A percentile compares a stretch with the other conserved stretches of the same genome.
Evolutionary conservation across 2,329 filamentous ascomycete species (phyloP).

Genomic region (Phoma herbarum): DNA sequence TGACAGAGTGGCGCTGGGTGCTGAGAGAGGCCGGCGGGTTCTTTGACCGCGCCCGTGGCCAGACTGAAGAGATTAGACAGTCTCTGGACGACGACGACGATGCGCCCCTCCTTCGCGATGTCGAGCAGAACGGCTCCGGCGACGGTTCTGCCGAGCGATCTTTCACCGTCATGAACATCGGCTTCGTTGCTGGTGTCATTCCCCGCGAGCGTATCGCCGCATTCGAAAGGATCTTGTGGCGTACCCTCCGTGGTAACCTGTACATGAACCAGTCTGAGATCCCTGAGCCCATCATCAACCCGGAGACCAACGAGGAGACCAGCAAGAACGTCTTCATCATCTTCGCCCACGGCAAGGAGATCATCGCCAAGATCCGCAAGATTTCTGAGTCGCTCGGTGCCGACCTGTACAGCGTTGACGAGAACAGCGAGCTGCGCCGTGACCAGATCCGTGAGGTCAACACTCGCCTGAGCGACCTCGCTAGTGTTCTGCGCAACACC

Average conservation of each 20-base stretch:
- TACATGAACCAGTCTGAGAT: slow-evolving; percentile 99
- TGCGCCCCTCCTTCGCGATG: slow-evolving; percentile 89
- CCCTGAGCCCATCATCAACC: slow-evolving; percentile 89
- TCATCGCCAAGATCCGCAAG: slow-evolving; percentile 98
- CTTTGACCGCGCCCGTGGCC: slow-evolving; percentile 94
- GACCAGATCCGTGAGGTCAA: slow-evolving; percentile 99
- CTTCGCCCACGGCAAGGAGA: slow-evolving; percentile 97
- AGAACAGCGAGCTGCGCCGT: slow-evolving; percentile 92
- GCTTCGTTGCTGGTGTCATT: slow-evolving; percentile 97
- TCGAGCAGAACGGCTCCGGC: slow-evolving; percentile 82
- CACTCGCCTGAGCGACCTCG: slow-evolving; percentile 86
- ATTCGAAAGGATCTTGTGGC: slow-evolving; percentile 97
- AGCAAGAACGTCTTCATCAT: slow-evolving; percentile 99
- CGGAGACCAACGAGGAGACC: slow-evolving; percentile 87
- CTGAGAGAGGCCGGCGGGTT: slow-evolving; percentile 95
- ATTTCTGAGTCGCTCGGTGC: slow-evolving; percentile 98
- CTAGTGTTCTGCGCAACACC: slow-evolving; percentile 92
- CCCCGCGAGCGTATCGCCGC: slow-evolving; percentile 89
- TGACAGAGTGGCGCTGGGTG: slow-evolving; percentile 99
- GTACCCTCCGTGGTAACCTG: slow-evolving; percentile 93
- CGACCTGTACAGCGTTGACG: slow-evolving; percentile 94
- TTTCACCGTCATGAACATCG: slow-evolving; percentile 98
- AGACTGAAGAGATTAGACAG: slow-evolving; percentile 94
- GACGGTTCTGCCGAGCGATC: slow-evolving; percentile 76
- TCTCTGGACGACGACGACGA: slow-evolving; percentile 86